Conservation (phyloP, 2,329 filamentous ascomycete species). For the Ophiocordyceps australis region DNA sequence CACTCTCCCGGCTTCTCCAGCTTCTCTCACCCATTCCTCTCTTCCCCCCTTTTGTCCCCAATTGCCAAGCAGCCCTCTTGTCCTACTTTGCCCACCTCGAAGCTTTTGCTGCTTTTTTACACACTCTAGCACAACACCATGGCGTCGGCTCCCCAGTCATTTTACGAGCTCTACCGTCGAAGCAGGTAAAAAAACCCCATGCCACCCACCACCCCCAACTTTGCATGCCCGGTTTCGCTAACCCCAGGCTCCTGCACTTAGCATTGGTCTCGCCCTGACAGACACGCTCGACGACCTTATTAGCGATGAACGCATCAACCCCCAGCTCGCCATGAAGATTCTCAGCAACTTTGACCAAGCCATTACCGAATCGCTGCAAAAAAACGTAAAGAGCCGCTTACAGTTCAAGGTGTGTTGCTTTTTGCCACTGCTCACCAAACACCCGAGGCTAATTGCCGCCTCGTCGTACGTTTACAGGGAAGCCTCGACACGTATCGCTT, state of each 20-base stretch:
- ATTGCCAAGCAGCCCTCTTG: too few species aligned
- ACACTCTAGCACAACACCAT: too few species aligned
- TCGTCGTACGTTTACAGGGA: slow-evolving; percentile 37
- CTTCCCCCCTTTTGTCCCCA: too few species aligned
- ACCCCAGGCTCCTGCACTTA: too few species aligned
- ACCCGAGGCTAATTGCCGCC: slow-evolving; percentile 1
- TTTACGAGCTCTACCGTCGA: slow-evolving; percentile 94
- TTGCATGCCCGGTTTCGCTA: too few species aligned
- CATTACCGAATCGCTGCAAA: slow-evolving; percentile 77
- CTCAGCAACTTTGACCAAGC: slow-evolving; percentile 87
- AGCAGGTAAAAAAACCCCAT: too few species aligned
- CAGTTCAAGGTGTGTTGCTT: slow-evolving; percentile 79
- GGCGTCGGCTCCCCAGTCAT: slow-evolving; percentile 34
- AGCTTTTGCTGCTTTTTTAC: too few species aligned
- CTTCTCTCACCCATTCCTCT: too few species aligned
- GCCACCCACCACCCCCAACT: too few species aligned
- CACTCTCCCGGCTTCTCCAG: too few species aligned
- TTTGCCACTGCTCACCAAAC: too few species aligned
- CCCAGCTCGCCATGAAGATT: slow-evolving; percentile 97
- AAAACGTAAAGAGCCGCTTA: slow-evolving; percentile 79
- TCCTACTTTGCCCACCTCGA: too few species aligned
- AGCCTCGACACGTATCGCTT: slow-evolving; percentile 97
- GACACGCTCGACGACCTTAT: slow-evolving; percentile 97
- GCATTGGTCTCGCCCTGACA: slow-evolving; percentile 82
- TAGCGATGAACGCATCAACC: slow-evolving; percentile 85